Evolutionary conservation across 2,329 filamentous ascomycete genomes (phyloP), one percentile per base, ranked within the genome.

Genomic region (Hawksworthiomyces lignivorus): DNA sequence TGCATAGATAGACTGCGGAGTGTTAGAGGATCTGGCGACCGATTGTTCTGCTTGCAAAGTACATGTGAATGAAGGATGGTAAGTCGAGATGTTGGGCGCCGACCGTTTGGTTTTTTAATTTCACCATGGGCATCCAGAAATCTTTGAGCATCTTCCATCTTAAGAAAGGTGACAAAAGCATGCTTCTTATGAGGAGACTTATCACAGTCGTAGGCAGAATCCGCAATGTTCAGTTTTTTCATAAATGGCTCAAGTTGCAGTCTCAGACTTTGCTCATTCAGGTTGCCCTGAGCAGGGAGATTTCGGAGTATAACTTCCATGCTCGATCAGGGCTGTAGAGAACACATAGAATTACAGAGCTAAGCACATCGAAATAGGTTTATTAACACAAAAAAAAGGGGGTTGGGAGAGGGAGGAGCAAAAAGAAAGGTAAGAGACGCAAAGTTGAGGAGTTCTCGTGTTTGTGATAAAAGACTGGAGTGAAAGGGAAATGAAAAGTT

Each of bases 261-360:
- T 10, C 50, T 53, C 9, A 77, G 53, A 7, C 49, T 50, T 0
- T 61, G 50, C 3, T 68, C 59, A 9, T 61, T 56, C 22, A 74
- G 49, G 21, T 62, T 28, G 12, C 40, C 55, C 9, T 39, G 22
- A 8, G 39, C 15, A 2, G 71, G 70, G 12, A 77, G 57, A 10
- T 65, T 63, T 12, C 40, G 47, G 24, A 75, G 50, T 27, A 65
- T 65, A 10, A 70, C 62, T 46, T 75, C 70, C 65, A 76, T 74
- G 7, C 24, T 32, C n/a, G n/a, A n/a, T n/a, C n/a, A n/a, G n/a
- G n/a, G n/a, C n/a, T n/a, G n/a, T n/a, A n/a, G n/a, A n/a, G n/a
- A n/a, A n/a, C n/a, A n/a, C n/a, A n/a, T n/a, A n/a, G n/a, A n/a
- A n/a, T n/a, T n/a, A n/a, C n/a, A n/a, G n/a, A n/a, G n/a, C n/a